Conservation (phyloP, 208 protist genomes). For the Leishmania guyanensis region DNA sequence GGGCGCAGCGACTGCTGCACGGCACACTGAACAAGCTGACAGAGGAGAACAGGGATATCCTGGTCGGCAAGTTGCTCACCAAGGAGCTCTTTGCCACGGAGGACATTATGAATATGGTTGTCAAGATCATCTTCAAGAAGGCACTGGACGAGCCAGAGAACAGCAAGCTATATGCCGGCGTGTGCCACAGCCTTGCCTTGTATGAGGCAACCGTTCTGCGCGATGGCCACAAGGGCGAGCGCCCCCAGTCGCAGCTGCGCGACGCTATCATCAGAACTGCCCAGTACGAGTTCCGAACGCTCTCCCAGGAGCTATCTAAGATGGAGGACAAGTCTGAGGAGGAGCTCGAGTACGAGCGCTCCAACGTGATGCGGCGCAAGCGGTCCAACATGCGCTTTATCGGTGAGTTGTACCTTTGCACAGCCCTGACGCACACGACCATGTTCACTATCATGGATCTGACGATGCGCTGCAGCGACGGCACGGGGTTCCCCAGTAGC, state of each 20-base stretch:
- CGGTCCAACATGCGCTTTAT: constrained; percentile 90
- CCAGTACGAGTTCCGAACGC: constrained; percentile 66
- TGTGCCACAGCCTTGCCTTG: constrained; percentile 78
- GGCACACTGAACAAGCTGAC: constrained; percentile 88
- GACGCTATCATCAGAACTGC: constrained; percentile 65
- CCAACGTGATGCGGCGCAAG: constrained; percentile 83
- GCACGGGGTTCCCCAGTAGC: constrained; percentile 48
- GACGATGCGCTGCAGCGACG: constrained; percentile 51
- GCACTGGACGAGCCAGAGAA: constrained; percentile 87
- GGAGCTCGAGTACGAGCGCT: constrained; percentile 55
- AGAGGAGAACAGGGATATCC: constrained; percentile 65
- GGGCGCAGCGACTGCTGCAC: constrained; percentile 77
- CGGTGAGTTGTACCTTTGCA: constrained; percentile 81
- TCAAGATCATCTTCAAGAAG: constrained; percentile 82
- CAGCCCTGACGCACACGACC: constrained; percentile 65
- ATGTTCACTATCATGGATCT: constrained; percentile 76
- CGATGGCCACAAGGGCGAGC: constrained; percentile 19
- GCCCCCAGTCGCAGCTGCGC: constrained; percentile 69
- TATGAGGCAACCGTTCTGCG: constrained; percentile 67
- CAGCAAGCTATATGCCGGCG: constrained; percentile 74
- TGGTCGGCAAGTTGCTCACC: constrained; percentile 65
- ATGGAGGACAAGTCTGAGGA: constrained; percentile 54
- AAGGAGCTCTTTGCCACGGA: constrained; percentile 64
- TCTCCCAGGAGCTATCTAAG: constrained; percentile 20
- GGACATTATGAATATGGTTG: constrained; percentile 62